Evolutionary conservation across 2,329 filamentous ascomycete species (phyloP), one percentile per base, ranked within the genome.

Genomic region (Cadophora luteo-olivacea): DNA sequence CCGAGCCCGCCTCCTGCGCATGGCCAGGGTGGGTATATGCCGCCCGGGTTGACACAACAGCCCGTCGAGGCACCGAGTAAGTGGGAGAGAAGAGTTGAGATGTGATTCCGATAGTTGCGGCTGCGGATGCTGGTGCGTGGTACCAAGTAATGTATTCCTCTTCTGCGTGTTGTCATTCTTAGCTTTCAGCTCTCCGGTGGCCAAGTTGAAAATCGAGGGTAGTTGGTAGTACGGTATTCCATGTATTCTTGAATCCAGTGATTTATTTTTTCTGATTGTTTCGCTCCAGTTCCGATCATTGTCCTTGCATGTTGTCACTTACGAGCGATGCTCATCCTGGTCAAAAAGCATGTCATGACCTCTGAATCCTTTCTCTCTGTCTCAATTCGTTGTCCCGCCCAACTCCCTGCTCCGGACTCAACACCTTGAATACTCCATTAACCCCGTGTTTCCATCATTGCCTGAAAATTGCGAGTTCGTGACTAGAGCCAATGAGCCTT

Each of bases 71-170:
- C 65, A 9, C 65, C 65, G 48, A 62, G 60, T 49, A n/a, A 32
- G 22, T 66, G 65, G 65, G 65, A 66, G 48, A 62, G 57, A 19
- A 61, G 65, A 33, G 54, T 60, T 24, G 61, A 63, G 19, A 63
- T 63, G 52, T 55, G 52, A 55, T 19, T 33, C 25, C 9, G 7
- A 19, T 5, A 12, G 19, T 49, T 22, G 19, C 6, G 4, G 12
- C 16, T 45, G 16, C 2, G 2, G 16, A 16, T 14, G 12, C 11
- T 45, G 4, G 12, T 19, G 14, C 1, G 41, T 16, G 16, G 12
- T 19, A 45, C 19, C 41, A 19, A 16, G 41, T 16, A 16, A 45
- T 45, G 41, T 19, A 14, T 19, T 45, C 16, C 3, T 45, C 16
- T 5, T 16, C 2, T 19, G 14, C 16, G 12, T 19, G 16, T 45